Evolutionary conservation across 2,329 filamentous ascomycete genomes (phyloP).

Genomic region (Exophiala phaeomuriformis): DNA sequence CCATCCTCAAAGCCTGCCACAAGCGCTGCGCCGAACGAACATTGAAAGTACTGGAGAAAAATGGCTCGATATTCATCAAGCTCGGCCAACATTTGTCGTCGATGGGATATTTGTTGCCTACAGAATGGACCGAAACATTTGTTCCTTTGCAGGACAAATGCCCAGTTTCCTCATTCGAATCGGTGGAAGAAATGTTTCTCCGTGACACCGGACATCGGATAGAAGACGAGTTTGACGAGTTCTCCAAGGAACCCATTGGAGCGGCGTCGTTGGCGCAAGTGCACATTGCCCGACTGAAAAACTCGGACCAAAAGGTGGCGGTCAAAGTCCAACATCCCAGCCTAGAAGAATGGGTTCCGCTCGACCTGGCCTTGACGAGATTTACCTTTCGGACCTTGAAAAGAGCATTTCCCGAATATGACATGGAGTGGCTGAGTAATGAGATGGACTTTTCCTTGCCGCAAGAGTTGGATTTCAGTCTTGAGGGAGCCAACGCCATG

Average conservation of each 20-base stretch:
- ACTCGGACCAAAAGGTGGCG: slow-evolving; percentile 76
- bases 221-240: slow-evolving; percentile 77
- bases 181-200: slow-evolving; percentile 78
- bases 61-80: slow-evolving; percentile 98
- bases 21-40: slow-evolving; percentile 87
- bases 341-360: slow-evolving; percentile 78
- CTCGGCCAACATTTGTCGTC: slow-evolving; percentile 91
- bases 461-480: slow-evolving; percentile 81
- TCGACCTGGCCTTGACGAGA: slow-evolving; percentile 77
- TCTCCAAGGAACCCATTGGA: slow-evolving; percentile 72
- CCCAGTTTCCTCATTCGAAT: slow-evolving; percentile 81
- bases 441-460: slow-evolving; percentile 91
- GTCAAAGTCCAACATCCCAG: slow-evolving; percentile 95
- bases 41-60: slow-evolving; percentile 79
- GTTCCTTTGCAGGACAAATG: slow-evolving; percentile 94
- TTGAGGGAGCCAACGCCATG: slow-evolving; percentile 76
- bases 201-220: slow-evolving; percentile 73
- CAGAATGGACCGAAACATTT: slow-evolving; percentile 92
- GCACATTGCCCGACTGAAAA: slow-evolving; percentile 75
- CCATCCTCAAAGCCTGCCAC: slow-evolving; percentile 73
- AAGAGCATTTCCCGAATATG: slow-evolving; percentile 93
- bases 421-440: slow-evolving; percentile 86
- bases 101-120: slow-evolving; percentile 86
- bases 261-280: slow-evolving; percentile 93
- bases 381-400: slow-evolving; percentile 89